Evolutionary conservation across 2,329 filamentous ascomycete species (phyloP), one percentile per base, ranked within the genome.

Genomic region (Huntiella bhutanensis): DNA sequence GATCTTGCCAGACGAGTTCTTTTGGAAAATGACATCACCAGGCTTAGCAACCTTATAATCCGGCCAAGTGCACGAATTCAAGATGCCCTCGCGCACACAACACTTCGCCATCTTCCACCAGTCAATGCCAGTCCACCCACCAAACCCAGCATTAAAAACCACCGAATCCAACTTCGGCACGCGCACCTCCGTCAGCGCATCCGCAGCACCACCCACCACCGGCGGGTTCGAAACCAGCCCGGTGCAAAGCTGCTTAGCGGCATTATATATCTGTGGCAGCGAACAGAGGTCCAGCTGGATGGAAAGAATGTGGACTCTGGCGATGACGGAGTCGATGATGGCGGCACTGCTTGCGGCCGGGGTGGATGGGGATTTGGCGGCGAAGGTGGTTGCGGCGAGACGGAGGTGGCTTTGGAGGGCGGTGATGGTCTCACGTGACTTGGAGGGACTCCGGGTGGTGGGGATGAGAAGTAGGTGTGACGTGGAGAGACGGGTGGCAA

Each of bases 121-220:
- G 59, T 84, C 64, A 49, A 93, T 59, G n/a, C 82, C 83, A 1
- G 68, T 73, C 82, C 85, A 94, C 2, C 84, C 86, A 16, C 86
- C 85, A 35, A 88, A 80, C 0, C 87, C 91, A 12, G 88, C 88
- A 60, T 95, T 95, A 58, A 83, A 79, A 34, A 96, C 68, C 16
- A 91, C 68, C 2, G 72, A 72, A 60, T 96, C 85, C 28, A 98
- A 67, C 52, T 79, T 76, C 1, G 82, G 78, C 36, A 85, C 66
- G 15, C 62, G 62, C 15, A 74, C 63, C 35, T 65, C 59, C 15
- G 56, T 57, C 34, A 68, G 56, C 33, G 60, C 59, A 51, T 62
- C 60, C 33, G 46, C 17, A 33, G 56, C 55, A 37, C 54, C 44
- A 41, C 60, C 56, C 34, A 58, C 52, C 3, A 59, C 60, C 8